These are phyloP conservation scores for Auriculariales sp. DNA, from an alignment of 768 basidiomycete species.

Conservation along the genomic window DNA sequence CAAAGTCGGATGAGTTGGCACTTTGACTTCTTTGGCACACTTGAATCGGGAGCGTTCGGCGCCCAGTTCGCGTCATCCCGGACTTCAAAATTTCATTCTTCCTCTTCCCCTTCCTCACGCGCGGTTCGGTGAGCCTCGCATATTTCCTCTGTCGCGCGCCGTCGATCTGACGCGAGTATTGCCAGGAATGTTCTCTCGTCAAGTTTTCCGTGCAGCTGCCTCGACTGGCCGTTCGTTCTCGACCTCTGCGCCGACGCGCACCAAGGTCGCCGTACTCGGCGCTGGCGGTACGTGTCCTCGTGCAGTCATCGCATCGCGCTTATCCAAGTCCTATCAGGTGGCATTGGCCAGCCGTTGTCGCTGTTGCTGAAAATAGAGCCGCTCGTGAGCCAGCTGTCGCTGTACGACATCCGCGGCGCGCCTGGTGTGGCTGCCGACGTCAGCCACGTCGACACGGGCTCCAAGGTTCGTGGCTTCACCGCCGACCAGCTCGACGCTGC, in stretches of 20 bases:
- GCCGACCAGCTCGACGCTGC: slow-evolving; percentile 83
- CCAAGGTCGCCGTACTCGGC: slow-evolving; percentile 92
- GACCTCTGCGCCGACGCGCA: slow-evolving; percentile 51
- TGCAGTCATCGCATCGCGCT: not conserved
- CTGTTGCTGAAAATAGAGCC: slow-evolving; percentile 89
- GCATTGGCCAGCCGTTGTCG: slow-evolving; percentile 95
- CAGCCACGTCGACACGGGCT: slow-evolving; percentile 76
- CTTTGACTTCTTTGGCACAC: no score
- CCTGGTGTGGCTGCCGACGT: slow-evolving; percentile 97
- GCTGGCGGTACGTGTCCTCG: slow-evolving; percentile 56
- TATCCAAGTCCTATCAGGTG: slow-evolving; percentile 24
- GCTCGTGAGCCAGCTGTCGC: slow-evolving; percentile 65
- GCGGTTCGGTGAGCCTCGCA: no score
- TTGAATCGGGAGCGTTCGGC: no score
- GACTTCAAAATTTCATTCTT: no score
- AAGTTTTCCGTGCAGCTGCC: slow-evolving; percentile 43
- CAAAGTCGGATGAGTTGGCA: no score
- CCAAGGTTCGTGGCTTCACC: slow-evolving; percentile 63
- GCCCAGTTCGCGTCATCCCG: no score
- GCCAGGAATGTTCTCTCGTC: slow-evolving; percentile 45
- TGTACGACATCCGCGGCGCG: slow-evolving; percentile 92
- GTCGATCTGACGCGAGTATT: not conserved
- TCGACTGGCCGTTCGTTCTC: slow-evolving; percentile 57
- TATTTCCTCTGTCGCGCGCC: no score
- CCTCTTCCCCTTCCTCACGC: no score